These are phyloP conservation scores for Quercus robur DNA, from an alignment of 306 rosid species.

Conservation along the genomic window DNA sequence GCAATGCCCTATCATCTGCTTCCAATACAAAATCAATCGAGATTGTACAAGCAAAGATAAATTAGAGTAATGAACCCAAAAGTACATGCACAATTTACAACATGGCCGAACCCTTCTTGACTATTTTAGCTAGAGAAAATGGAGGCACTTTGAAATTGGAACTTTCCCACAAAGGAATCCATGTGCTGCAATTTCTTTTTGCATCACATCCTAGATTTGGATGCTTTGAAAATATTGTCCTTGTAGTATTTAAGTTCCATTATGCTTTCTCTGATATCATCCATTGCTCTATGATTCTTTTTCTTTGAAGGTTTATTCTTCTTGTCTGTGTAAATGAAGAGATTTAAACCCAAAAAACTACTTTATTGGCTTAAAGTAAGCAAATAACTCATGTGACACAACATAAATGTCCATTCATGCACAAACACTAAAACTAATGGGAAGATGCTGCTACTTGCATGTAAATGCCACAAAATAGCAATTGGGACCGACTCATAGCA, in stretches of 20 bases:
- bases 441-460: no score
- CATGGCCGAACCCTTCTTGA: not conserved
- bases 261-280: constrained; percentile 90
- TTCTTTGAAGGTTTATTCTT: constrained; percentile 64
- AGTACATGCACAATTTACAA: constrained; percentile 1
- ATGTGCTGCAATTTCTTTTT: not conserved
- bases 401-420: not conserved
- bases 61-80: not conserved
- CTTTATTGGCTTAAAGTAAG: not conserved
- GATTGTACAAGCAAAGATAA: constrained; percentile 9
- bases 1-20: not conserved
- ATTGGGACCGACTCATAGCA: no score
- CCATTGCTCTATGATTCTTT: constrained; percentile 86
- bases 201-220: constrained; percentile 49
- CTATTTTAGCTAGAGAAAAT: not conserved
- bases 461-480: no score
- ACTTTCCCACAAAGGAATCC: not conserved
- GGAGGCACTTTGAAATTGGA: not conserved
- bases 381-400: no score
- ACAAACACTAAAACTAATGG: not conserved
- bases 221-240: constrained; percentile 62
- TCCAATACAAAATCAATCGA: not conserved
- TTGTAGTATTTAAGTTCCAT: constrained; percentile 73
- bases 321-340: constrained; percentile 49
- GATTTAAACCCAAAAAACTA: not conserved